These are phyloP conservation scores for Vitis hybrid DNA, from an alignment of 177 flowering plant species.

Conservation along the genomic window DNA sequence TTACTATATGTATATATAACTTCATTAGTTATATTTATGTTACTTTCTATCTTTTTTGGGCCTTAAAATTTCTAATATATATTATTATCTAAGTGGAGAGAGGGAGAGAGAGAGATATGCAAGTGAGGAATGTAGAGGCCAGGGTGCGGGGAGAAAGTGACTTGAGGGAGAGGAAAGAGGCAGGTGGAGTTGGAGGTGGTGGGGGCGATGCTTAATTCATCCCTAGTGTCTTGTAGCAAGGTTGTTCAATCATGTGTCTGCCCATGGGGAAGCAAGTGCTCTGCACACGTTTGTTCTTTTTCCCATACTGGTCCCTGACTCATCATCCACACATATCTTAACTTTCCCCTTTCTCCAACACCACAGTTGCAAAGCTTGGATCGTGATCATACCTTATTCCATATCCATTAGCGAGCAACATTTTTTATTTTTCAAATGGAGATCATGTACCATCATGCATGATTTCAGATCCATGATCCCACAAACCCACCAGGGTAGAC, in stretches of 20 bases:
- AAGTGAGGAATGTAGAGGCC: neutral
- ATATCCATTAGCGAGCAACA: conserved; percentile 6
- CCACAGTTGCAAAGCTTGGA: neutral
- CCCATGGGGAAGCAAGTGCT: conserved; percentile 13
- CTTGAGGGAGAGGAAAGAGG: neutral
- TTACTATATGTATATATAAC: too few species aligned
- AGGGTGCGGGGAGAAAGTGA: conserved; percentile 13
- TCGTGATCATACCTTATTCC: too few species aligned
- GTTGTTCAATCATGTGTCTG: conserved; percentile 6
- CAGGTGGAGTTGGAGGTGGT: conserved; percentile 8
- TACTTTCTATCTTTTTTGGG: too few species aligned
- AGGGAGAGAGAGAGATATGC: too few species aligned
- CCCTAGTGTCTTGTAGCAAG: neutral
- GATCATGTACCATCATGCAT: too few species aligned
- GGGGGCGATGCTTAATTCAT: neutral
- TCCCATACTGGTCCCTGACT: conserved; percentile 16
- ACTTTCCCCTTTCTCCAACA: conserved; percentile 3
- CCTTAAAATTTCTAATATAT: too few species aligned
- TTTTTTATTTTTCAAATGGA: conserved; percentile 4
- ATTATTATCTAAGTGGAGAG: too few species aligned
- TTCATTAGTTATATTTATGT: too few species aligned
- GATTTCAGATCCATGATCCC: too few species aligned
- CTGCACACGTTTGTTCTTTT: neutral
- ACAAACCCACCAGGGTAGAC: too few species aligned
- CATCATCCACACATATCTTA: conserved; percentile 21